Base-by-base conservation (phyloP, 768 basidiomycete genomes). In the Pisolithus microcarpus region DNA sequence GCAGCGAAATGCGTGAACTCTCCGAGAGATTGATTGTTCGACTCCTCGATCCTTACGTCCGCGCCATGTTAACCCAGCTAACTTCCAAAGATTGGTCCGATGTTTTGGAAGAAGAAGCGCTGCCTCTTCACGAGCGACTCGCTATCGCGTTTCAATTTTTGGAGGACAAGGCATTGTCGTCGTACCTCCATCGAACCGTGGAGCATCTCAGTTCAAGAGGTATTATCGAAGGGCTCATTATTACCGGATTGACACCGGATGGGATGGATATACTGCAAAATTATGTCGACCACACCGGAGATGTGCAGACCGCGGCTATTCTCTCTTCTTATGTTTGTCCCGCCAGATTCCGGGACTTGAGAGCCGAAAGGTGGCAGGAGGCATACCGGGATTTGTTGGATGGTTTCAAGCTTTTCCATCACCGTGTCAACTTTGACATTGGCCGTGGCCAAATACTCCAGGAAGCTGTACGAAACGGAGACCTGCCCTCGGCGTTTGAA, bases 91-190 rank as follows among this genome's bases (percentile, higher is more conserved):
- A 88, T 56, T 92, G 87, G 90, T 73, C 74, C 3, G 87, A 91
- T 51, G 83, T 91, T 24, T 71, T 92, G 2, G 81, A 88, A 45
- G 87, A 91, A 57, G 88, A 91, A 51, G 70, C 78, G 5, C 70
- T 92, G 5, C 86, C 87, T 0, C 80, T 91, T 56, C 75, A 78
- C n/a, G 91, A 92, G 63, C 82, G 91, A 6, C 78, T 92, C 7
- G 85, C 84, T 6, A 84, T 92, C 43, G 88, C 87, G 2, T 78
- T 92, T 58, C 85, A 86, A 57, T 92, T 92, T 65, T 75, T 92
- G 16, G 84, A 86, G 51, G 91, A 92, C 61, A 77, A 77, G 47
- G 71, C 78, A 3, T 67, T 92, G 1, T 75, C 84, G 0, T 70
- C 77, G 2, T 90, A 87, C 61, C 77, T 92, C 5, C 79, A 78